A percentile compares a stretch with the other conserved stretches of the same genome.
phyloP scores from a whole-genome alignment of 2,329 filamentous ascomycete genomes.

The Orbilia oligospora region DNA sequence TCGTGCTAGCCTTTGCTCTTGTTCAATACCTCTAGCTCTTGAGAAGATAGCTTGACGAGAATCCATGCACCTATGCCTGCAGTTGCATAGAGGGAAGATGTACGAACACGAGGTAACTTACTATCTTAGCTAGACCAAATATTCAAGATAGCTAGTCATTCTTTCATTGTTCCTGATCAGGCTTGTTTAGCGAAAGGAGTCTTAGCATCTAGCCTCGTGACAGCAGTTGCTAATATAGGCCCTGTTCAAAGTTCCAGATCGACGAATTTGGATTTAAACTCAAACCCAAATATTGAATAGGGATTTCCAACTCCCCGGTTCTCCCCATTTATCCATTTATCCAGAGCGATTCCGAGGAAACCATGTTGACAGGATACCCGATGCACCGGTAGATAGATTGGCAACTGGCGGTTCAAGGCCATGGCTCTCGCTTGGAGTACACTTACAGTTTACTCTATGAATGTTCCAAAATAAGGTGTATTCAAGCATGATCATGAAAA shows the following conservation, averaged over 20 bases:
- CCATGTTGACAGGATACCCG: conserved; percentile 7
- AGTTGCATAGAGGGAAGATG: not conserved
- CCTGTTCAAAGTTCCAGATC: not conserved
- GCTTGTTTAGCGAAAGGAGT: not conserved
- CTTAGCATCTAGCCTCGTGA: not conserved
- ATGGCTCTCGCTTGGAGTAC: not conserved
- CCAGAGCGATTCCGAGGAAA: conserved; percentile 34
- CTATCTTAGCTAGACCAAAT: too few species aligned
- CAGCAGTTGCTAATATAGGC: not conserved
- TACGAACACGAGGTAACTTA: conserved; percentile 9
- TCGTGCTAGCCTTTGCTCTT: not conserved
- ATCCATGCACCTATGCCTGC: not conserved
- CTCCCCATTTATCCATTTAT: conserved; percentile 35
- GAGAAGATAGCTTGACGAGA: conserved; percentile 1
- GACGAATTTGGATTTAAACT: conserved; percentile 15
- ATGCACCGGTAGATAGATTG: conserved; percentile 13
- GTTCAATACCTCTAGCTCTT: not conserved
- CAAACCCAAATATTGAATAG: not conserved
- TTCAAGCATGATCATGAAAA: not conserved
- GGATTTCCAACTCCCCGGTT: conserved; percentile 35
- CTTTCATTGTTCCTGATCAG: not conserved
- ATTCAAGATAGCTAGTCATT: too few species aligned
- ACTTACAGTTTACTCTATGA: not conserved
- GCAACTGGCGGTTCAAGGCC: not conserved
- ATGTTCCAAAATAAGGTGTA: not conserved